Base-by-base conservation (phyloP, 2,329 filamentous ascomycete species). In the Scorias spongiosa region DNA sequence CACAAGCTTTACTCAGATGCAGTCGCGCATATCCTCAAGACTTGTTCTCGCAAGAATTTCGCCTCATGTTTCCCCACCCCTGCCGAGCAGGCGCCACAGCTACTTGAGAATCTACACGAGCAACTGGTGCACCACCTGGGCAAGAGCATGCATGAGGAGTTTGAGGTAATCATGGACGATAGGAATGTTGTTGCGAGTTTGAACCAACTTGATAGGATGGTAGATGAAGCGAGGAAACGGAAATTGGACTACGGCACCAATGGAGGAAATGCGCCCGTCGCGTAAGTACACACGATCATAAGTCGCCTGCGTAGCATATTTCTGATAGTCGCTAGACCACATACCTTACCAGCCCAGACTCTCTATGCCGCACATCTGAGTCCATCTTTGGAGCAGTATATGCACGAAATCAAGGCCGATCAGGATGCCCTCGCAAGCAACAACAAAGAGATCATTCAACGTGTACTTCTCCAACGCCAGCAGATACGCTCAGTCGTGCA, bases 21-120 rank as follows among this genome's bases (percentile, higher is more conserved):
- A 12, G 66, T 79, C 17, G 66, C 68, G 10, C 72, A 75, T 48
- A 75, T 76, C 1, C 58, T 80, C n/a, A 71, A 72, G 48, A 74
- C 75, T 42, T 77, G 75, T 58, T 75, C 69, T 9, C 73, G 77
- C 56, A 63, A 66, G 41, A 79, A 78, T 52, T 81, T 80, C 56
- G 68, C 74, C 0, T 64, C 73, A 18, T 81, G 77, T 53, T 80
- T 80, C 50, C 76, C 77, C 0, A 81, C 77, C 0, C 71, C 75
- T 1, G 72, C 76, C 14, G 63, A 66, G 52, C 66, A 77, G 52
- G 73, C 73, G 10, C 71, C 74, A 1, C 70, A 69, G 20, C 69
- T 68, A 37, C 54, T 81, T 45, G 70, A 76, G 52, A 65, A 66
- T 3, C 63, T 81, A 17, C 74, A 75, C 62, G 64, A 69, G 43